A percentile compares a stretch with the other conserved stretches of the same genome.
Evolutionary conservation across 257 asterid genomes (phyloP).

Genomic region (Dorcoceras hygrometricum): DNA sequence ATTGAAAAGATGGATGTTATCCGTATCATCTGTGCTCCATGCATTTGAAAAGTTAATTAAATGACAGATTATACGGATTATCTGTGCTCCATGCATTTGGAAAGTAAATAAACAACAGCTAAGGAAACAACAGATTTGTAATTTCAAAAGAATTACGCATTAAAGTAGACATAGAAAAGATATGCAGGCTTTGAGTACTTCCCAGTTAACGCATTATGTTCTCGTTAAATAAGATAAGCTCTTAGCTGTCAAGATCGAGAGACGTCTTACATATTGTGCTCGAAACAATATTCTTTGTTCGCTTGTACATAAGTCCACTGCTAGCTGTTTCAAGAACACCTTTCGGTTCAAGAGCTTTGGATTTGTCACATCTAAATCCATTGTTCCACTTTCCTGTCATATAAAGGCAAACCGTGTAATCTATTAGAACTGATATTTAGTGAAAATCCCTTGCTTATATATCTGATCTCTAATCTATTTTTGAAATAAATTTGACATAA

Average conservation of each 20-base stretch:
- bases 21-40: not conserved
- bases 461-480: not conserved
- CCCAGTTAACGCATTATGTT: not conserved
- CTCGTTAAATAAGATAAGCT: not conserved
- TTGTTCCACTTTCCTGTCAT: slow-evolving; percentile 72
- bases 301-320: slow-evolving; percentile 79
- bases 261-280: slow-evolving; percentile 76
- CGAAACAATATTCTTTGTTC: slow-evolving; percentile 84
- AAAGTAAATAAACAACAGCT: no score
- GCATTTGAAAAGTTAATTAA: not conserved
- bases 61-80: not conserved
- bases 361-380: slow-evolving; percentile 88
- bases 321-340: slow-evolving; percentile 83
- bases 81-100: not conserved
- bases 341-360: slow-evolving; percentile 87
- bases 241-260: slow-evolving; percentile 8
- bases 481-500: not conserved
- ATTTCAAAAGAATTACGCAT: not conserved
- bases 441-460: not conserved
- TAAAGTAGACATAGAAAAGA: not conserved
- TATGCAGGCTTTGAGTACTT: not conserved
- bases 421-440: not conserved
- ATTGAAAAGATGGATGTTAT: no score
- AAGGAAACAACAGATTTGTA: not conserved
- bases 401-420: slow-evolving; percentile 10